Evolutionary conservation across 2,329 filamentous ascomycete species (phyloP).

Genomic region (Cladosporium phlei): DNA sequence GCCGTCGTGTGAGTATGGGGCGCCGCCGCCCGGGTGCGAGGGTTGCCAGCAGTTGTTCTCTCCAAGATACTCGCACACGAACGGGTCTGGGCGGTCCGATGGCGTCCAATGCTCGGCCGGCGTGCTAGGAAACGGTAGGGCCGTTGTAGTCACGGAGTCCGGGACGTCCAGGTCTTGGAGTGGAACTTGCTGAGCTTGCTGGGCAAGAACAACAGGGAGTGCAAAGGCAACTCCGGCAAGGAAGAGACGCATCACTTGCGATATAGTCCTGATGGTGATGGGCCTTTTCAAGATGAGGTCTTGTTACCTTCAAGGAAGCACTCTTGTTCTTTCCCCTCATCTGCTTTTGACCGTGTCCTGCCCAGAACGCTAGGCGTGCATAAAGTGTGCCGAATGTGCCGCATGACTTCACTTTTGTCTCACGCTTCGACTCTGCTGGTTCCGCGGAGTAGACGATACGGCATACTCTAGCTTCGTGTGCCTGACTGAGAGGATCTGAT

Average conservation of each 20-base stretch:
- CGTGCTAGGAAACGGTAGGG: slow-evolving; percentile 13
- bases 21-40: slow-evolving; percentile 18
- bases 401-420: slow-evolving; percentile 7
- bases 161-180: neutral
- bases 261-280: neutral
- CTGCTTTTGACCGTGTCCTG: too few species aligned
- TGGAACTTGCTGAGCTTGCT: slow-evolving; percentile 3
- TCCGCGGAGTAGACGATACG: too few species aligned
- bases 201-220: neutral
- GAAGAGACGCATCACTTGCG: neutral
- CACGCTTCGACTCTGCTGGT: neutral
- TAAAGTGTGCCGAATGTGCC: slow-evolving; percentile 4
- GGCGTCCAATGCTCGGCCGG: slow-evolving; percentile 18
- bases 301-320: neutral
- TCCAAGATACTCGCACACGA: slow-evolving; percentile 25
- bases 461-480: too few species aligned
- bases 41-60: slow-evolving; percentile 25
- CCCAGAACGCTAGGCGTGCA: neutral
- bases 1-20: slow-evolving; percentile 20
- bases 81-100: slow-evolving; percentile 24
- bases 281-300: neutral
- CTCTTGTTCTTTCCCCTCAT: slow-evolving; percentile 3
- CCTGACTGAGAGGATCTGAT: too few species aligned
- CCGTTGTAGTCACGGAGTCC: slow-evolving; percentile 13
- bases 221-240: neutral